These are phyloP conservation scores for Yarrowia sp. DNA, from an alignment of 805 yeast species.

Conservation along the genomic window DNA sequence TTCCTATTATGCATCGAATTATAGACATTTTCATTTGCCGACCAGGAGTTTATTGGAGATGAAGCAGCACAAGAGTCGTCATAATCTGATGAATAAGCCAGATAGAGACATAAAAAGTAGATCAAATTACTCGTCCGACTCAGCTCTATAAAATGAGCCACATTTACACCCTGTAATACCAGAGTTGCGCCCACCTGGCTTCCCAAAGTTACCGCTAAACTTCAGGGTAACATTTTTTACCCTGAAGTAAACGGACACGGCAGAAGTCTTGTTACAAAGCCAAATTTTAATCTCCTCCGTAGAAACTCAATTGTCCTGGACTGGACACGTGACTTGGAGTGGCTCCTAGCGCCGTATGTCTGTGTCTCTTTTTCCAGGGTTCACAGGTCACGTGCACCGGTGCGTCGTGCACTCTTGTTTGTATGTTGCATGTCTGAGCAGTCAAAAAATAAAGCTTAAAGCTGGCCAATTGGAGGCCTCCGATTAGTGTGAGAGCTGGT, in stretches of 20 bases:
- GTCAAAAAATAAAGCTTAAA: neutral
- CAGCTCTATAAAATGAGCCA: neutral
- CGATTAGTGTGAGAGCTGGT: too few species aligned
- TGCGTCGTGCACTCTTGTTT: neutral
- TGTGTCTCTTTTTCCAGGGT: too few species aligned
- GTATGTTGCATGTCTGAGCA: neutral
- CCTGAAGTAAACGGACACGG: constrained; percentile 1
- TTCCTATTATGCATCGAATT: constrained; percentile 7
- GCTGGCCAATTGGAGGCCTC: neutral
- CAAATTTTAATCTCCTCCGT: constrained; percentile 7
- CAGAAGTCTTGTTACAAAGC: neutral
- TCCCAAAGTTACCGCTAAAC: neutral
- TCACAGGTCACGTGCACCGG: neutral
- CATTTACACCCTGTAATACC: too few species aligned
- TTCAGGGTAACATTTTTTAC: constrained; percentile 2
- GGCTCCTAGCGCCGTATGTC: neutral
- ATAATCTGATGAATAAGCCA: neutral
- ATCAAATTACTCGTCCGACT: neutral
- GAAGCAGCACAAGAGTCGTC: neutral
- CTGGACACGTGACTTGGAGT: neutral
- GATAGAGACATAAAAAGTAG: neutral
- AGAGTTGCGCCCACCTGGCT: neutral
- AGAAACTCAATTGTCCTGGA: constrained; percentile 11
- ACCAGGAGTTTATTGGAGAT: neutral
- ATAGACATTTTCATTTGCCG: constrained; percentile 21